Percentiles rank a stretch among this genome's conserved stretches.
Evolutionary conservation across 306 rosid genomes (phyloP).

Genomic region (Lathyrus aphaca): DNA sequence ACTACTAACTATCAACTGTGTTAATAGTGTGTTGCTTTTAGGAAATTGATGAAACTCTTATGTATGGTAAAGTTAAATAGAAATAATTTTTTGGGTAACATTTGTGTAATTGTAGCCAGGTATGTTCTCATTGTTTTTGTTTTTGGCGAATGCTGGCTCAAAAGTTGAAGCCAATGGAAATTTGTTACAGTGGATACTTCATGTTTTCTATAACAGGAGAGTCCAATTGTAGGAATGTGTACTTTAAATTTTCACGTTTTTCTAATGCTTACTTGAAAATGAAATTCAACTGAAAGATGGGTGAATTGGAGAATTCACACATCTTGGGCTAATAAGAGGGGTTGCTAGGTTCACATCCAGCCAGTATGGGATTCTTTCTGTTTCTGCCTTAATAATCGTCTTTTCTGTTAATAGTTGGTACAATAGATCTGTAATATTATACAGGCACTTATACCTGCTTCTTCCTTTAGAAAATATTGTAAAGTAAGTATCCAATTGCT

Average conservation of each 20-base stretch:
- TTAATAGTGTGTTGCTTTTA: not conserved
- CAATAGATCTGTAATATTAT: constrained; percentile 5
- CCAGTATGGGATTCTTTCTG: not conserved
- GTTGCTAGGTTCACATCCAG: not conserved
- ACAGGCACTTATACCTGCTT: not conserved
- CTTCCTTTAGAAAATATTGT: constrained; percentile 5
- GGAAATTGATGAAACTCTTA: not conserved
- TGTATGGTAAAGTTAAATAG: not conserved
- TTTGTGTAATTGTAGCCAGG: constrained; percentile 4
- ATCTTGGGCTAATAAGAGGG: not conserved
- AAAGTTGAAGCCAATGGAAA: constrained; percentile 11
- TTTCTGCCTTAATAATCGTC: not conserved
- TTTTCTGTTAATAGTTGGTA: constrained; percentile 10
- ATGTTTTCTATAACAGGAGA: not conserved
- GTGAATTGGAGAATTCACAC: not conserved
- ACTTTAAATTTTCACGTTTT: constrained; percentile 1
- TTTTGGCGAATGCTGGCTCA: constrained; percentile 5
- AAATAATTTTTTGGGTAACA: constrained; percentile 1
- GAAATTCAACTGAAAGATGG: not conserved
- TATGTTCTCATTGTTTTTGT: constrained; percentile 2
- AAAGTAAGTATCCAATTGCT: not conserved
- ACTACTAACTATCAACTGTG: constrained; percentile 15
- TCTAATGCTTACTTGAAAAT: not conserved
- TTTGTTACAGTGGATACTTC: not conserved
- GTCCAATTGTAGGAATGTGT: not conserved